phyloP scores from a whole-genome alignment of 768 basidiomycete genomes.

The Artomyces pyxidatus region DNA sequence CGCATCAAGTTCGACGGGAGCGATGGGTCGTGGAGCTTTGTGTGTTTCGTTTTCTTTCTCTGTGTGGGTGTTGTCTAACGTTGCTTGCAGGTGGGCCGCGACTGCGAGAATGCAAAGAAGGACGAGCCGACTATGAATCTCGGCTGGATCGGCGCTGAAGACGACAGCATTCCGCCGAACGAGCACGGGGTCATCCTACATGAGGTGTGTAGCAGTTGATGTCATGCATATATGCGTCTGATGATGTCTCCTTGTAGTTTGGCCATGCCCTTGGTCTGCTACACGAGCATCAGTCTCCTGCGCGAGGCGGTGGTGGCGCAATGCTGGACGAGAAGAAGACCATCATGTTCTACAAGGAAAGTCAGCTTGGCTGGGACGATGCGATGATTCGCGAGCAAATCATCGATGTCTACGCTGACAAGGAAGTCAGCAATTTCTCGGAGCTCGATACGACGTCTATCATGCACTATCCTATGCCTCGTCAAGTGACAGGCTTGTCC shows the following conservation, averaged over 20 bases:
- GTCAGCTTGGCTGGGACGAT: neutral
- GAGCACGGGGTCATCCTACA: neutral
- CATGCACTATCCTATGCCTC: neutral
- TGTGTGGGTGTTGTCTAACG: neutral
- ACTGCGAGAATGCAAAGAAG: neutral
- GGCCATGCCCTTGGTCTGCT: neutral
- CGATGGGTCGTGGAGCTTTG: neutral
- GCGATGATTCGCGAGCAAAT: neutral
- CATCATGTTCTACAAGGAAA: neutral
- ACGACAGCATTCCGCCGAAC: neutral
- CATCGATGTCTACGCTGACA: neutral
- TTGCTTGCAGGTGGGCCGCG: neutral
- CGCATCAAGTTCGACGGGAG: neutral
- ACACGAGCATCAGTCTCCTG: neutral
- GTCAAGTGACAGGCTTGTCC: neutral
- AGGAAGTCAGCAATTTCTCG: slow-evolving; percentile 1
- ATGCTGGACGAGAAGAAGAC: neutral
- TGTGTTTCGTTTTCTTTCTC: neutral
- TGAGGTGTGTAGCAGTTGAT: neutral
- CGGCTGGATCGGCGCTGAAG: neutral
- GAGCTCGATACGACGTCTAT: slow-evolving; percentile 1
- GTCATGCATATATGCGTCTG: neutral
- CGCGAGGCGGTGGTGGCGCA: neutral
- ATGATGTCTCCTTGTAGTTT: neutral
- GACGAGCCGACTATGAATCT: neutral